Evolutionary conservation across 768 basidiomycete species (phyloP).

Genomic region (Podaxis carcinomalis): DNA sequence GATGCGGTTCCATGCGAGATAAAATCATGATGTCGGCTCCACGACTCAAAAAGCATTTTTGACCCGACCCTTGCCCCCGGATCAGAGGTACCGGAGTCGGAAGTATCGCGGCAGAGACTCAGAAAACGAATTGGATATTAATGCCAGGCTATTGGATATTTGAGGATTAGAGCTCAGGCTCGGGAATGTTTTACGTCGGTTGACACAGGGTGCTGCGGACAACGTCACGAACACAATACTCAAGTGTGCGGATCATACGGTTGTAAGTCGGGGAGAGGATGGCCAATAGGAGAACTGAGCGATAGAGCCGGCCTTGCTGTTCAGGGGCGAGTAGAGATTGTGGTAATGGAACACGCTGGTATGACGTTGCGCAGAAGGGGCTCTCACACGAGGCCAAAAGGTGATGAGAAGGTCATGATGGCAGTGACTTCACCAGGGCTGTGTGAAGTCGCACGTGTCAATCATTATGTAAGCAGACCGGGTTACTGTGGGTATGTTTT

Average conservation of each 20-base stretch:
- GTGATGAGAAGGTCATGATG: background rate
- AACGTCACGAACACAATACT: background rate
- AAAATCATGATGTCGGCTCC: background rate
- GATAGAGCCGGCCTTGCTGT: background rate
- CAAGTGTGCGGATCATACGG: constrained; percentile 2
- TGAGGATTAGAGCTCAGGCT: background rate
- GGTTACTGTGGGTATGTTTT: constrained; percentile 12
- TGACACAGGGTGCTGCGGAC: background rate
- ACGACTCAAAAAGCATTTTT: background rate
- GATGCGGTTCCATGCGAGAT: background rate
- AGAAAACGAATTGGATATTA: background rate
- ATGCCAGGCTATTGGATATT: background rate
- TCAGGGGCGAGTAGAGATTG: background rate
- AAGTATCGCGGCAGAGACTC: constrained; percentile 1
- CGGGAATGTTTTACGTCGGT: background rate
- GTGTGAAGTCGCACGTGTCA: background rate
- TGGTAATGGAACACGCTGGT: background rate
- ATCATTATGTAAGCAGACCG: constrained; percentile 8
- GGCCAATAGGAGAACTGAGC: background rate
- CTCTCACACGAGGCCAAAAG: background rate
- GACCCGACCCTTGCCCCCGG: background rate
- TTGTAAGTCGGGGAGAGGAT: background rate
- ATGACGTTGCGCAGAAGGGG: constrained; percentile 4
- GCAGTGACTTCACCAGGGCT: background rate
- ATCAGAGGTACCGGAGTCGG: background rate